phyloP scores from a whole-genome alignment of 768 basidiomycete genomes.

The Cubamyces sp. region DNA sequence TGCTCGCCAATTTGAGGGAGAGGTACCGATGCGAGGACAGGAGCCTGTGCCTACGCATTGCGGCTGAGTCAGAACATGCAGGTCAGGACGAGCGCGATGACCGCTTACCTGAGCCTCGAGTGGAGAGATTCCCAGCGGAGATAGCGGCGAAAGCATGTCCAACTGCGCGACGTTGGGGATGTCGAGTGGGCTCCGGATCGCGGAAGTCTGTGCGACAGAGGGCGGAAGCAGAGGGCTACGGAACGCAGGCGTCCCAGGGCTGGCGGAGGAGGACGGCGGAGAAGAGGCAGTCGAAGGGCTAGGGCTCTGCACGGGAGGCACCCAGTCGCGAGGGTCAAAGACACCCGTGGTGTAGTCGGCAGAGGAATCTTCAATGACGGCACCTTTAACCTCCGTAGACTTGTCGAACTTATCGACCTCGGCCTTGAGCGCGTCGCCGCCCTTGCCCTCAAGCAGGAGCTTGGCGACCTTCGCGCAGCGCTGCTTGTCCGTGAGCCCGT shows the following conservation, averaged over 20 bases:
- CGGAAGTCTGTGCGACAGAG: not conserved
- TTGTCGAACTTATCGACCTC: slow-evolving; percentile 23
- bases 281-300: slow-evolving; percentile 1
- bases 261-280: not conserved
- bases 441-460: slow-evolving; percentile 40
- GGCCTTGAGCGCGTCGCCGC: slow-evolving; percentile 35
- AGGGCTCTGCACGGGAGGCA: not conserved
- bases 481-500: slow-evolving; percentile 36
- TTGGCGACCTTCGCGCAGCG: slow-evolving; percentile 44
- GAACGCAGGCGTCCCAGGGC: slow-evolving; percentile 2
- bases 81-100: not conserved
- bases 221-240: slow-evolving; percentile 17
- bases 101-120: slow-evolving; percentile 1
- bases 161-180: not conserved
- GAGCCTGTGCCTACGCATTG: not conserved
- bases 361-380: not conserved
- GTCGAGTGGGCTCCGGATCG: not conserved
- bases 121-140: not conserved
- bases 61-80: too few species aligned
- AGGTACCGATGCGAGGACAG: not conserved
- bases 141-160: not conserved
- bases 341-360: slow-evolving; percentile 19
- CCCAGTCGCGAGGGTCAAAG: slow-evolving; percentile 17
- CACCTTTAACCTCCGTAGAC: not conserved
- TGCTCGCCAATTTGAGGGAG: slow-evolving; percentile 7